These are phyloP conservation scores for Aspergillus sp. DNA, from an alignment of 2,329 filamentous ascomycete genomes.

Conservation along the genomic window DNA sequence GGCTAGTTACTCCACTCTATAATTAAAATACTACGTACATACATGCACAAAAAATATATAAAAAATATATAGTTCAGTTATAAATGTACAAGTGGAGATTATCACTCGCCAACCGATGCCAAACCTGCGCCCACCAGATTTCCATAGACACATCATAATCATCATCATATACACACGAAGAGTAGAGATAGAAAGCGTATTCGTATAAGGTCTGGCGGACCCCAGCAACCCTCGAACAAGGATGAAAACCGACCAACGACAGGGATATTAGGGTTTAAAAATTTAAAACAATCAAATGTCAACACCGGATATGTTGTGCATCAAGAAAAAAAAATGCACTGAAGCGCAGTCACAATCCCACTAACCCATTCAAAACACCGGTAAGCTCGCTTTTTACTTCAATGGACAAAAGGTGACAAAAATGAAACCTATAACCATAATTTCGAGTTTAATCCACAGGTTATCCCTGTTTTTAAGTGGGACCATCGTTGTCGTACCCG, in stretches of 20 bases:
- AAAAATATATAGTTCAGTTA: not conserved
- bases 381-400: not conserved
- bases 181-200: slow-evolving; percentile 9
- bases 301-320: not conserved
- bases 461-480: not conserved
- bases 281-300: not conserved
- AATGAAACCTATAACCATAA: not conserved
- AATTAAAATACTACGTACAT: not conserved
- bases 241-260: not conserved
- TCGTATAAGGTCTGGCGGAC: not conserved
- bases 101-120: not conserved
- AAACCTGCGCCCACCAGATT: not conserved
- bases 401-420: not conserved
- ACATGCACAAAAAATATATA: not conserved
- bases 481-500: slow-evolving; percentile 14
- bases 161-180: not conserved
- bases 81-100: not conserved
- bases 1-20: too few species aligned
- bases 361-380: not conserved
- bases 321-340: not conserved
- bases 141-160: slow-evolving; percentile 1
- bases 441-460: not conserved
- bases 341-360: not conserved
- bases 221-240: not conserved
- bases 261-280: not conserved